Base-by-base conservation (phyloP, 768 basidiomycete genomes). In the Boletus reticulatus region DNA sequence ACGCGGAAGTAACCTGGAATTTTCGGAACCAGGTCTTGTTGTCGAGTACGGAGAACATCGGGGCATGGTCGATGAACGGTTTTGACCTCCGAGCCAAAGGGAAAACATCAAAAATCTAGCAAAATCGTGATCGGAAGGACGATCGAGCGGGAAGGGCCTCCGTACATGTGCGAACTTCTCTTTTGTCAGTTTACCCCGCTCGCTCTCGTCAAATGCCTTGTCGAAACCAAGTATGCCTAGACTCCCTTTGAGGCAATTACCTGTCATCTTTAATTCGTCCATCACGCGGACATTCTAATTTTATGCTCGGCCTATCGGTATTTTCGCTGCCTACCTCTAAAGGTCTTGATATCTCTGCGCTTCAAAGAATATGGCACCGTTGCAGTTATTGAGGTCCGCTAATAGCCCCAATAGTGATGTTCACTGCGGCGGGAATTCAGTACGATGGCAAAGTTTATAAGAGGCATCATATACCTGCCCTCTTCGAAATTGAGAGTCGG, bases 231-330 rank as follows among this genome's bases (percentile, higher is more conserved):
- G 75, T 51, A 98, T 76, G 5, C 95, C 96, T 52, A 97, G 78
- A 66, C 91, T 92, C 17, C 97, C 97, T 74, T 96, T 97, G 61
- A 99, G 73, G 72, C 96, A 99, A 72, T 99, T 98, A 32, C 97
- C 97, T 7, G 94, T 96, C 95, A 99, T 91, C 77, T 98, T 98
- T 61, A 99, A 79, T 73, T 99, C 97, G 75, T 98, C 97, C 97
- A 98, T 98, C 41, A 97, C 98, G 72, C 98, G 97, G 51, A 96
- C 81, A 68, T 98, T 99, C 74, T 97, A 98, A 81, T 73, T 98
- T 98, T 67, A 95, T 85, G 67, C 91, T 95, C 14, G 97, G 97
- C 10, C 97, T 97, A 66, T 99, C 98, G 19, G 97, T 97, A 36
- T 92, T 72, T 98, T 95, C 12, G 91, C 86, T 32, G 94, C 89